Evolutionary conservation across 148 eudicot genomes (phyloP), one percentile per base, ranked within the genome.

Genomic region (Pharnaceum exiguum): DNA sequence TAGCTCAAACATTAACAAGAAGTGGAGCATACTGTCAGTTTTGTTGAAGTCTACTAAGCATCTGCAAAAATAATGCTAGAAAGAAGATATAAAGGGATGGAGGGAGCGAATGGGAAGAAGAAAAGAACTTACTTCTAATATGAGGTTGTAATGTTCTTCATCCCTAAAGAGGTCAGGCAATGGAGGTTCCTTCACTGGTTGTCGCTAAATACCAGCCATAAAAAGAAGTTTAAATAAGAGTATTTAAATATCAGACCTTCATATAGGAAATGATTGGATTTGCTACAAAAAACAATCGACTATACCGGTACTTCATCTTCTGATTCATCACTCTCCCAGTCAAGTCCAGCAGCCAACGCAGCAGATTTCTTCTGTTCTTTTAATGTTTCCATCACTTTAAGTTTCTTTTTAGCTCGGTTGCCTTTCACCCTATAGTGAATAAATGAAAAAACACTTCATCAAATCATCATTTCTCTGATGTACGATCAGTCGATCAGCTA

Each of bases 311-410:
- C 72, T 35, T 87, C 97, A 42, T 71, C 85, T 46, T 81, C 90
- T 46, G 96, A 82, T 59, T 80, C 82, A 43, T 87, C 97, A 76
- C 96, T 82, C 49, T 65, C 76, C 85, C 84, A 91, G 53, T 87
- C 94, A 73, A 69, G 60, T 57, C 97, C 95, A 69, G 83, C 94
- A 59, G 93, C 98, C 69, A 85, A 60, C 45, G 90, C 94, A 49
- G 83, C 86, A 71, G 82, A 78, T 51, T 72, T 77, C 70, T 66
- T 75, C 62, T 74, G 88, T 76, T 91, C 90, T 61, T 76, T 84
- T 26, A 44, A 18, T 58, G 67, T 67, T 63, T 70, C 79, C 60
- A 66, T 77, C 75, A 85, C 79, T 61, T 75, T 70, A 44, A 85
- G 84, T 71, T 57, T 50, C 62, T 43, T 82, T 76, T 66, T 82